These are phyloP conservation scores for Sporobolomyces pararoseus DNA, from an alignment of 768 basidiomycete species.

Conservation along the genomic window DNA sequence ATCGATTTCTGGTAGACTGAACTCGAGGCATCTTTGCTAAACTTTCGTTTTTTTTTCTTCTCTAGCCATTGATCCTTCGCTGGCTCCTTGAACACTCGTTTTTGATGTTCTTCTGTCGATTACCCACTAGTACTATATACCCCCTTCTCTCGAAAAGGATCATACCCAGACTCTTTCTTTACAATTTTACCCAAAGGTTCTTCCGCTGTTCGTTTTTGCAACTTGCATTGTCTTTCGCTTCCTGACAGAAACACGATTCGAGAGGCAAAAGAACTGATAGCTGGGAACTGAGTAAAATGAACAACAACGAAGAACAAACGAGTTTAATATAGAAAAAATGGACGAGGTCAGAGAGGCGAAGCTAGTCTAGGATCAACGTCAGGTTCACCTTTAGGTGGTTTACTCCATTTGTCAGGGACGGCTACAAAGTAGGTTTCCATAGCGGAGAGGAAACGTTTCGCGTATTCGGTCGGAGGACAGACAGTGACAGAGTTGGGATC, in stretches of 20 bases:
- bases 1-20: background rate
- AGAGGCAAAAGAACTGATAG: background rate
- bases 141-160: background rate
- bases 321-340: background rate
- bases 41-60: no score
- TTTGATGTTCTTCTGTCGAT: background rate
- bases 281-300: background rate
- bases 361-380: constrained; percentile 27
- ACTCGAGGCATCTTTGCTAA: no score
- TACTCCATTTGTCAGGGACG: constrained; percentile 30
- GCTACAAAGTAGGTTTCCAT: constrained; percentile 31
- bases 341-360: constrained; percentile 4
- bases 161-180: constrained; percentile 2
- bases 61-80: constrained; percentile 22
- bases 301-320: constrained; percentile 3
- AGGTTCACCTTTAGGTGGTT: background rate
- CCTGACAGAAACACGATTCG: background rate
- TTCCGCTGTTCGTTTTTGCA: background rate
- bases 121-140: background rate
- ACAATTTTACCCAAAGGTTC: no score
- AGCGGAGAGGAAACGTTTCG: constrained; percentile 17
- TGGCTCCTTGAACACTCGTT: background rate
- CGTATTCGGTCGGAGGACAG: constrained; percentile 29
- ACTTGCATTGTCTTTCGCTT: background rate
- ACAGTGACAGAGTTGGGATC: constrained; percentile 27